Evolutionary conservation across 2,329 filamentous ascomycete species (phyloP).

Genomic region (Aspergillus bombycis): DNA sequence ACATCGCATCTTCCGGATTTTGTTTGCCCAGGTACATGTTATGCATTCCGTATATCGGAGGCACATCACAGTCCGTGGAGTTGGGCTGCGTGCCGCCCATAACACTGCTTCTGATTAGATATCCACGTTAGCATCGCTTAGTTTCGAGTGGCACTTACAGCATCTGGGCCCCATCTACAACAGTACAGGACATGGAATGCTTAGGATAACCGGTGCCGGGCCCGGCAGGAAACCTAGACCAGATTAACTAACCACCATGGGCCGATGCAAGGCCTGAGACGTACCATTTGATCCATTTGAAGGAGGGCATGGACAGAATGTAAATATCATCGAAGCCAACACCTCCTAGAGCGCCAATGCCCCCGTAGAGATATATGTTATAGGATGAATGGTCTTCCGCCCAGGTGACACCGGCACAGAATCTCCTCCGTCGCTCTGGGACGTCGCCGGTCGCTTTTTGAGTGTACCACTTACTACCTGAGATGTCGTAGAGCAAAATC

Average conservation of each 20-base stretch:
- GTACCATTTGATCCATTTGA: slow-evolving; percentile 10
- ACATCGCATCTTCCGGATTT: not conserved
- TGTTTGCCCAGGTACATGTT: slow-evolving; percentile 14
- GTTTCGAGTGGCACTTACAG: not conserved
- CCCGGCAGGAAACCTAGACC: not conserved
- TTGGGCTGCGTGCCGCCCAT: slow-evolving; percentile 10
- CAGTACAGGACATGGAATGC: slow-evolving; percentile 3
- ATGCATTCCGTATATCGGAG: slow-evolving; percentile 8
- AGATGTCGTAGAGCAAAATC: slow-evolving; percentile 11
- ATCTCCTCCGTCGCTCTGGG: slow-evolving; percentile 1
- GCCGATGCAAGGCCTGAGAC: not conserved
- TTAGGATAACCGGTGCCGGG: not conserved
- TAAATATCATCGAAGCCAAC: slow-evolving; percentile 7
- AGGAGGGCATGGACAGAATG: slow-evolving; percentile 2
- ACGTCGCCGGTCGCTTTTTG: slow-evolving; percentile 14
- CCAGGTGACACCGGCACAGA: slow-evolving; percentile 10
- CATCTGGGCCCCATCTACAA: slow-evolving; percentile 9
- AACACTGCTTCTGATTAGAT: not conserved
- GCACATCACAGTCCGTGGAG: slow-evolving; percentile 6
- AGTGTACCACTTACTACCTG: slow-evolving; percentile 10
- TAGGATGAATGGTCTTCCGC: slow-evolving; percentile 11
- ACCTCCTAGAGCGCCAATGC: not conserved
- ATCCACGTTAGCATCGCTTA: not conserved
- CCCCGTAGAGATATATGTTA: slow-evolving; percentile 10
- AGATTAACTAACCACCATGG: not conserved